A percentile compares a stretch with the other conserved stretches of the same genome.
phyloP scores from a whole-genome alignment of 2,329 filamentous ascomycete genomes.

The Paraphaeosphaeria minitans region DNA sequence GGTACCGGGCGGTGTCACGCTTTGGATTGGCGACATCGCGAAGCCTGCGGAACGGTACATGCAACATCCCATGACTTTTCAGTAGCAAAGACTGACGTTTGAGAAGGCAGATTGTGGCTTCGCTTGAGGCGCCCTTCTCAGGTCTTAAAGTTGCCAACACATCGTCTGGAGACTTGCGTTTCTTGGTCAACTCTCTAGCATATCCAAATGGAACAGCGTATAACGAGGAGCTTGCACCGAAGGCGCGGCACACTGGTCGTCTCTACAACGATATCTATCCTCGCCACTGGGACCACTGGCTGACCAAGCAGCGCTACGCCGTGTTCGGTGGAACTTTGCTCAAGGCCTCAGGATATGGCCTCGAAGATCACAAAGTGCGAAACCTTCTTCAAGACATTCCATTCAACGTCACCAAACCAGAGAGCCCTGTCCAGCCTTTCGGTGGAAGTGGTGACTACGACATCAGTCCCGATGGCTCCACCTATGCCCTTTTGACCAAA shows the following conservation, averaged over 20 bases:
- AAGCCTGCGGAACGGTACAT: conserved; percentile 29
- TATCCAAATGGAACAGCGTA: conserved; percentile 73
- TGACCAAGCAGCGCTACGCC: conserved; percentile 69
- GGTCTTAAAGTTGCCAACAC: conserved; percentile 56
- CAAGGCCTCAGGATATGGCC: conserved; percentile 32
- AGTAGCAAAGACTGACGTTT: conserved; percentile 3
- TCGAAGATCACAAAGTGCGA: conserved; percentile 44
- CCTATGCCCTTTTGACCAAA: conserved; percentile 69
- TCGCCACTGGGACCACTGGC: conserved; percentile 81
- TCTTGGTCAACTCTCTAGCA: conserved; percentile 63
- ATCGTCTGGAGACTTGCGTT: conserved; percentile 47
- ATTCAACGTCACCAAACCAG: conserved; percentile 58
- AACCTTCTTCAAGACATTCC: conserved; percentile 68
- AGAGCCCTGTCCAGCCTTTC: conserved; percentile 75
- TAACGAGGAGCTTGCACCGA: conserved; percentile 65
- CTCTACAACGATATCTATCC: conserved; percentile 77
- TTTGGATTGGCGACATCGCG: conserved; percentile 43
- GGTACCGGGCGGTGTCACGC: conserved; percentile 40
- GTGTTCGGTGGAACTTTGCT: conserved; percentile 73
- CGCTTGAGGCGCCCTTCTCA: conserved; percentile 53
- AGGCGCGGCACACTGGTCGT: conserved; percentile 66
- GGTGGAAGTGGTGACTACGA: conserved; percentile 80
- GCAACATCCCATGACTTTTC: neutral
- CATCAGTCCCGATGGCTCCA: conserved; percentile 67
- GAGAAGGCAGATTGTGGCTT: conserved; percentile 39